Evolutionary conservation across 805 yeast species (phyloP).

Genomic region (Wickerhamiella sergipiensis): DNA sequence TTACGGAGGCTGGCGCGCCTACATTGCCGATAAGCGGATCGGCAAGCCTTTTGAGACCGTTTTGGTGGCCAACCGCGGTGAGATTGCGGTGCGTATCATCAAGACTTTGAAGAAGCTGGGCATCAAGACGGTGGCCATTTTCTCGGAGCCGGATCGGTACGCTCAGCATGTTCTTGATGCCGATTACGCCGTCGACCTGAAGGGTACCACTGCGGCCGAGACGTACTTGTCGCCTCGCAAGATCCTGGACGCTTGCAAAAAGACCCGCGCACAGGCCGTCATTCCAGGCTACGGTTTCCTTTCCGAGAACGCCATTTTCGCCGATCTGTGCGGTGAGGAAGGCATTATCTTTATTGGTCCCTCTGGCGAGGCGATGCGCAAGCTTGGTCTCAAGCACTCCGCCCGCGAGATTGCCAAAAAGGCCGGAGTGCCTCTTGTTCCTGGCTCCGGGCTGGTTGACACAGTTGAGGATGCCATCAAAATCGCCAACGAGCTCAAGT

Average conservation of each 20-base stretch:
- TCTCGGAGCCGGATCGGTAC: constrained; percentile 80
- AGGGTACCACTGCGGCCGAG: constrained; percentile 79
- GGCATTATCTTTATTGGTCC: constrained; percentile 96
- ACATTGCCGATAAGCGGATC: constrained; percentile 27
- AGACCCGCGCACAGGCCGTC: constrained; percentile 81
- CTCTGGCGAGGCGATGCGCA: constrained; percentile 80
- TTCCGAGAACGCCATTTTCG: constrained; percentile 91
- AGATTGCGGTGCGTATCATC: constrained; percentile 89
- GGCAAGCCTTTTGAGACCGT: constrained; percentile 65
- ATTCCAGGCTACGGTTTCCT: constrained; percentile 96
- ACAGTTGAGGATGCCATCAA: constrained; percentile 59
- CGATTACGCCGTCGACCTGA: constrained; percentile 65
- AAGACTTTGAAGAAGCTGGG: constrained; percentile 70
- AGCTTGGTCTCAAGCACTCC: constrained; percentile 87
- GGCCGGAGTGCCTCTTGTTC: constrained; percentile 93
- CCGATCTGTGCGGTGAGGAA: constrained; percentile 71
- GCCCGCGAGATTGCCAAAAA: constrained; percentile 85
- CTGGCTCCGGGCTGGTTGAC: constrained; percentile 82
- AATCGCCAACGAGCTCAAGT: constrained; percentile 58
- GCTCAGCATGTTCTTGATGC: constrained; percentile 78
- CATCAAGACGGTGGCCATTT: constrained; percentile 73
- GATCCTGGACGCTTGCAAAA: constrained; percentile 73
- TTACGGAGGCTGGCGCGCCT: constrained; percentile 78
- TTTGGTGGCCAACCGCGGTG: constrained; percentile 95
- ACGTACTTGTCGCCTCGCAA: constrained; percentile 80